These are phyloP conservation scores for Prinsepia uniflora DNA, from an alignment of 306 rosid species.

Conservation along the genomic window DNA sequence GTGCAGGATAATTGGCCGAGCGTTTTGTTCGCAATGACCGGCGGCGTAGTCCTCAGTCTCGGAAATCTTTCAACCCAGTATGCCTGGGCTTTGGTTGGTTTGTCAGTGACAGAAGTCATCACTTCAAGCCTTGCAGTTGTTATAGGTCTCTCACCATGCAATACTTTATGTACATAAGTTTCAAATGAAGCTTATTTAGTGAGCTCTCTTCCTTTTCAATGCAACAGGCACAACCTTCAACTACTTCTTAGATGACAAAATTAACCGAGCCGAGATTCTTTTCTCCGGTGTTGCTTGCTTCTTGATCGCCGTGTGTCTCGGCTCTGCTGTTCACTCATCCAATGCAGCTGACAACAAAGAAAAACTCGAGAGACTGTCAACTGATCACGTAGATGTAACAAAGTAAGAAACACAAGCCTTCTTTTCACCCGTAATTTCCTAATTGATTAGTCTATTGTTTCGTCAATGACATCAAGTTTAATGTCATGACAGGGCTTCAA, in stretches of 20 bases:
- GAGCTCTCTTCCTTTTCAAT: constrained; percentile 5
- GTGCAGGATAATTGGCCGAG: constrained; percentile 82
- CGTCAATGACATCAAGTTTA: neutral
- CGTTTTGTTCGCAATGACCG: constrained; percentile 78
- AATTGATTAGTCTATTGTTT: neutral
- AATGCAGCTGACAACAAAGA: constrained; percentile 70
- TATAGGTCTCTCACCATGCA: constrained; percentile 48
- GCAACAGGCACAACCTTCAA: constrained; percentile 77
- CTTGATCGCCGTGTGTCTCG: constrained; percentile 80
- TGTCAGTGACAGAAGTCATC: constrained; percentile 82
- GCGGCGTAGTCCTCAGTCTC: constrained; percentile 74
- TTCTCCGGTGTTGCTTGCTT: constrained; percentile 93
- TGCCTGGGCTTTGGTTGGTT: constrained; percentile 87
- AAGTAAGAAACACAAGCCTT: constrained; percentile 28
- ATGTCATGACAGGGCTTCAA: constrained; percentile 37
- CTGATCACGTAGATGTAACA: constrained; percentile 27
- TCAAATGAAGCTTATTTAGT: neutral
- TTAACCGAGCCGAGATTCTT: constrained; percentile 76
- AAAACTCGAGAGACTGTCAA: constrained; percentile 47
- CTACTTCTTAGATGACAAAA: constrained; percentile 78
- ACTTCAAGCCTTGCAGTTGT: constrained; percentile 80
- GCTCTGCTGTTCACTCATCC: constrained; percentile 81
- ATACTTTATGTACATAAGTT: neutral
- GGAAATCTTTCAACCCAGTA: constrained; percentile 83
- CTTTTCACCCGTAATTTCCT: neutral